These are phyloP conservation scores for Talaromyces thailandensis DNA, from an alignment of 495 filamentous ascomycete genomes.

Conservation along the genomic window DNA sequence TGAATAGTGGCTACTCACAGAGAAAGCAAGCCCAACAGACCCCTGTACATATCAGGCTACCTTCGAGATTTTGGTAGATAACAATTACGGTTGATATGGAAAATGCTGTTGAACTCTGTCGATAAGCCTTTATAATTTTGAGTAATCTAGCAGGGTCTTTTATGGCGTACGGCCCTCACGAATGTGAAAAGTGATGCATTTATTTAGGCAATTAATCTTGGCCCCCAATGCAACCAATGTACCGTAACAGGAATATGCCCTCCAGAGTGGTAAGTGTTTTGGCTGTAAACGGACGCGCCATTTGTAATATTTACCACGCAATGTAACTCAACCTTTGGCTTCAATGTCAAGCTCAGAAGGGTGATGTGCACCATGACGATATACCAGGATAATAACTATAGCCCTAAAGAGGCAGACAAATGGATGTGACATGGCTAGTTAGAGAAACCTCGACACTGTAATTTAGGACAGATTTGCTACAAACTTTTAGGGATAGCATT, in stretches of 20 bases:
- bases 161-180: too few relatives aligned
- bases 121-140: neutral
- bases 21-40: neutral
- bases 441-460: neutral
- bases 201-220: neutral
- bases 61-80: neutral
- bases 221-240: neutral
- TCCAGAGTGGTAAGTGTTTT: neutral
- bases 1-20: neutral
- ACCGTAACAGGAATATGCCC: conserved; percentile 1
- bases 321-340: neutral
- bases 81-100: neutral
- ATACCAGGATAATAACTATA: neutral
- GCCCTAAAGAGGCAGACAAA: neutral
- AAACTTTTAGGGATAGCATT: neutral
- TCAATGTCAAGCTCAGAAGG: neutral
- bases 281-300: neutral
- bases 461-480: neutral
- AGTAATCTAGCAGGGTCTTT: neutral
- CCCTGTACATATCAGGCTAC: neutral
- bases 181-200: neutral
- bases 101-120: neutral
- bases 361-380: neutral
- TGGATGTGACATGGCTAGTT: too few relatives aligned
- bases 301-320: neutral